phyloP scores from a whole-genome alignment of 495 filamentous ascomycete species.

The Paragyromitra xinjiangensis region DNA sequence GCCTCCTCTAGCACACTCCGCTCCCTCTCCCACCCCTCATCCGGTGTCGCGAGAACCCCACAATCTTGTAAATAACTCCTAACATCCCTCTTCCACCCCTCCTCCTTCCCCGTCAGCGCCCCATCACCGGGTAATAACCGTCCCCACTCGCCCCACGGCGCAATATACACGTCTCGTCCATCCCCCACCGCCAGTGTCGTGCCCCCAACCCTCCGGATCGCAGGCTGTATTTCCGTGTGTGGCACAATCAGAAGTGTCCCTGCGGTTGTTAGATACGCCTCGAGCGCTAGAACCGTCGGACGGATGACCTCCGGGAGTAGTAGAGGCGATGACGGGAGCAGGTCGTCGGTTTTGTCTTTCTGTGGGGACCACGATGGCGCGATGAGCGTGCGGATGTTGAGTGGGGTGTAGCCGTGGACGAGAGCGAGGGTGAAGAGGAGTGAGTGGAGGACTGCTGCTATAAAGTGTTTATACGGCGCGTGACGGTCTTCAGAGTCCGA shows the following conservation, averaged over 20 bases:
- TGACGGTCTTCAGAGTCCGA: slow-evolving; percentile 41
- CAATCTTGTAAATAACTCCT: slow-evolving; percentile 52
- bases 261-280: slow-evolving; percentile 53
- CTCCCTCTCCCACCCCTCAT: slow-evolving; percentile 33
- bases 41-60: slow-evolving; percentile 41
- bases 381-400: slow-evolving; percentile 55
- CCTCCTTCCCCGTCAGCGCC: slow-evolving; percentile 27
- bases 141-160: slow-evolving; percentile 57
- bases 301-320: slow-evolving; percentile 45
- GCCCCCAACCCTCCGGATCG: slow-evolving; percentile 44
- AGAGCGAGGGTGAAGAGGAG: slow-evolving; percentile 51
- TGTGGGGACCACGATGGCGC: slow-evolving; percentile 42
- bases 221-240: slow-evolving; percentile 48
- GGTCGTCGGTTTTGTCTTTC: slow-evolving; percentile 9
- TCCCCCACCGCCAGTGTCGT: not conserved
- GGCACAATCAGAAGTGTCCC: slow-evolving; percentile 54
- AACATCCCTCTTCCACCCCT: slow-evolving; percentile 51
- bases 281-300: slow-evolving; percentile 49
- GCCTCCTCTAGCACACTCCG: slow-evolving; percentile 42
- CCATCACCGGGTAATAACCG: slow-evolving; percentile 36
- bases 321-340: slow-evolving; percentile 44
- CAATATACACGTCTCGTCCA: slow-evolving; percentile 56
- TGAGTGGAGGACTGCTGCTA: slow-evolving; percentile 48
- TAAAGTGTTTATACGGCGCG: slow-evolving; percentile 44
- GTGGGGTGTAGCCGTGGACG: slow-evolving; percentile 51